A percentile compares a stretch with the other conserved stretches of the same genome.
Evolutionary conservation across 1,139 yeast species (phyloP).

Genomic region (Protomyces macrosporus): DNA sequence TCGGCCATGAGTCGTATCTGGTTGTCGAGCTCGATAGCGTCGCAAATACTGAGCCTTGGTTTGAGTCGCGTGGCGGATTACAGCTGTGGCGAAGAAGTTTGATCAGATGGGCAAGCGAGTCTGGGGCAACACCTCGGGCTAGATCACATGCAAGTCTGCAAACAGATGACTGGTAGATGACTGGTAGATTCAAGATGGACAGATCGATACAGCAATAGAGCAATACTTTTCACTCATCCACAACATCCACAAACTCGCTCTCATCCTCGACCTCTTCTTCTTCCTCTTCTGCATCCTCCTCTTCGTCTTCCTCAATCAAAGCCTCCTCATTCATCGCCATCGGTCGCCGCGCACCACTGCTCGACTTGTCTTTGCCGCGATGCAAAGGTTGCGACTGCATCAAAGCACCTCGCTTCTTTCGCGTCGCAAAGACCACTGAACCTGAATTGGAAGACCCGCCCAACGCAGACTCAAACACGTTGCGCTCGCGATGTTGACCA

Average conservation of each 20-base stretch:
- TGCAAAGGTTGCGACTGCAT: not conserved
- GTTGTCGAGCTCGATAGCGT: too few relatives aligned
- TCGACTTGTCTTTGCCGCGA: not conserved
- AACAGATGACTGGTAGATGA: not conserved
- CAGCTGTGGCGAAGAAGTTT: too few relatives aligned
- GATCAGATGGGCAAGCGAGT: too few relatives aligned
- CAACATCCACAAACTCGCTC: constrained; percentile 1
- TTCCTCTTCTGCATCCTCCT: constrained; percentile 10
- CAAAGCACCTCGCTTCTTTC: constrained; percentile 18
- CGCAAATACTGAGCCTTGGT: too few relatives aligned
- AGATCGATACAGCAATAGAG: not conserved
- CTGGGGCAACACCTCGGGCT: not conserved
- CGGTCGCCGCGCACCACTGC: constrained; percentile 1
- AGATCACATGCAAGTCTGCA: not conserved
- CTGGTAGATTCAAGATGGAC: not conserved
- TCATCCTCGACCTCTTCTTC: constrained; percentile 8
- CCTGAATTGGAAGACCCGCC: not conserved
- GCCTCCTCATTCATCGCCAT: constrained; percentile 1
- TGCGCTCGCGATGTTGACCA: constrained; percentile 17
- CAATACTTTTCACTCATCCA: not conserved
- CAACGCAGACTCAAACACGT: constrained; percentile 15
- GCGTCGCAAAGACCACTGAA: constrained; percentile 11
- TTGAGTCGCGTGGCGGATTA: too few relatives aligned
- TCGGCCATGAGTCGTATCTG: not conserved
- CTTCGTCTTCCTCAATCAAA: constrained; percentile 8